Evolutionary conservation across 768 basidiomycete species (phyloP), one percentile per base, ranked within the genome.

Genomic region (Epithele typhae): DNA sequence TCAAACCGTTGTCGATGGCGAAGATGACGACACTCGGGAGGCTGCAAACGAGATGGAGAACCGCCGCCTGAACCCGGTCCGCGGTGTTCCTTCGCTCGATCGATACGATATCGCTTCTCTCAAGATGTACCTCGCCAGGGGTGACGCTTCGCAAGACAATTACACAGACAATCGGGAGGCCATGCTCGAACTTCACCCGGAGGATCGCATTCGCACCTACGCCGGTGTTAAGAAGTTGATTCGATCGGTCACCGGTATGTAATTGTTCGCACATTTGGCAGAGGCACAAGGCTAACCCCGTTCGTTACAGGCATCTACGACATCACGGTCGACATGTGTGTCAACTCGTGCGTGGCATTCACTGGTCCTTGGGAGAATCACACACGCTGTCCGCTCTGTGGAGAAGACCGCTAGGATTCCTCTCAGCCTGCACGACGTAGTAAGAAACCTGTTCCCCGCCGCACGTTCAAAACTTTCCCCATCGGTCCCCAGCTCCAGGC

Each of bases 301-400:
- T 45, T 61, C 1, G 43, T 67, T 17, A 72, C 53, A 24, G 43
- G 35, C 0, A 56, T 78, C 9, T 48, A 63, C 9, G 49, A 67
- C 0, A 39, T 75, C 1, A 6, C 39, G 0, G 40, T 64, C 5
- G 63, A 76, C 45, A 77, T 76, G 71, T 78, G 74, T 34, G 49
- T 60, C 0, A 64, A 73, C 6, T 62, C 64, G 0, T 77, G 75
- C 46, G 25, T 64, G n/a, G 68, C 67, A 0, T 77, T 61, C 43
- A 71, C 67, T 0, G 70, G 74, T 0, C 70, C 69, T 0, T 71
- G 61, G n/a, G 40, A 43, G 1, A 21, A 60, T 1, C 46, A 64
- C 0, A 55, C 68, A 0, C 3, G 18, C 0, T 78, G 74, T 43
- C 54, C 54, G 0, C n/a, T 49, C 0, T 77, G 74, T 46, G 38